Evolutionary conservation across 2,329 filamentous ascomycete species (phyloP), one percentile per base, ranked within the genome.

Genomic region (Pseudomassariella vexata): DNA sequence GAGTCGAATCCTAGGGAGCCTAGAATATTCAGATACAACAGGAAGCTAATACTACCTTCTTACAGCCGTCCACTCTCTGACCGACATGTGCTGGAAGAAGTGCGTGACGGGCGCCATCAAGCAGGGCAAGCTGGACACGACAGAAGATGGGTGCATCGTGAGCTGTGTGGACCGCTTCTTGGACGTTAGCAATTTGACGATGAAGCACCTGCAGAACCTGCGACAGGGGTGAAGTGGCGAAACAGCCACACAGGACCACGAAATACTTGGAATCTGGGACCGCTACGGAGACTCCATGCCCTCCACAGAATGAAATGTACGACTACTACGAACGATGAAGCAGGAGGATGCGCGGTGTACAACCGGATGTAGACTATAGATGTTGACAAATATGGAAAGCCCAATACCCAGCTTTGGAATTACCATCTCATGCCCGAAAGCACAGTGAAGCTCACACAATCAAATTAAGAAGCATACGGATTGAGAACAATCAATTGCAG

Each of bases 131-230:
- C 68, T 98, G 45, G 86, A 94, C 46, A 75, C 72, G 50, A 67
- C 62, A 40, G 92, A 98, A 66, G 82, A 92, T 65, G 64, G 69
- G 7, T 98, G 92, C 60, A 74, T 95, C 57, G 70, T 80, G 57
- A 95, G 95, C 68, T 98, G 92, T 54, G 88, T 96, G 35, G 85
- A 95, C 51, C 74, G 92, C 35, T 96, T 94, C 63, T 73, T 96
- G 65, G 92, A 98, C 60, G 76, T 88, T 41, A 92, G 90, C 63
- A 63, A 85, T 44, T 68, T 86, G 32, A 84, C 94, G n/a, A 67
- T 95, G 60, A 82, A 80, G 68, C 84, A 95, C 56, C 65, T 96
- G 51, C 80, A 92, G 57, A 73, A 54, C 41, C 62, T 74, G 65
- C 65, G 70, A 20, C 46, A 56, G 29, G 28, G 21, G 18, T 49